Conservation (phyloP, 2,329 filamentous ascomycete genomes). For the Pyrenochaeta sp. region DNA sequence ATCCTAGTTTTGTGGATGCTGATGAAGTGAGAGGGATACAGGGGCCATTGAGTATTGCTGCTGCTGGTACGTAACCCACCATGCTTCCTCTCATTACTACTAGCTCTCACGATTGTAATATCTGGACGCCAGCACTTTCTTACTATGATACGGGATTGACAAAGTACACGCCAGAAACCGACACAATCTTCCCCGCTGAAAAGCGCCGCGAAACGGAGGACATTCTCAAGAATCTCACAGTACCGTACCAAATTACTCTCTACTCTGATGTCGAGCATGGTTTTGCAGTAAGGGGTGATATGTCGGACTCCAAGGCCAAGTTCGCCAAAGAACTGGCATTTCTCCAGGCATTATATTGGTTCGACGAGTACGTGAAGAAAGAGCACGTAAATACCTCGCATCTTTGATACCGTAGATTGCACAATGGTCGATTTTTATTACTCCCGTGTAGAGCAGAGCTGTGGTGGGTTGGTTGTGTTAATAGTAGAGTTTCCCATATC, state of each 20-base stretch:
- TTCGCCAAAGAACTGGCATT: conserved; percentile 86
- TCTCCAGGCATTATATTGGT: conserved; percentile 79
- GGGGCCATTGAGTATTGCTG: conserved; percentile 68
- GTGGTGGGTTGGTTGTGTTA: background rate
- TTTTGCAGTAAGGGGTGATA: conserved; percentile 75
- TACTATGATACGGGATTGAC: too few relatives aligned
- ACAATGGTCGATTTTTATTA: background rate
- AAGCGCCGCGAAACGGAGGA: conserved; percentile 67
- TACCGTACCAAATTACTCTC: conserved; percentile 79
- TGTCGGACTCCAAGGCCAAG: conserved; percentile 63
- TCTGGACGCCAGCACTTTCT: too few relatives aligned
- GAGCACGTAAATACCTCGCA: conserved; percentile 1
- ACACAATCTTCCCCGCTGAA: conserved; percentile 65
- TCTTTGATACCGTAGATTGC: background rate
- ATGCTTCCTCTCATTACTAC: background rate
- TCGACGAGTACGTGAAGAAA: conserved; percentile 67
- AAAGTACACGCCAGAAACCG: conserved; percentile 58
- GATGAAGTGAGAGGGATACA: conserved; percentile 67
- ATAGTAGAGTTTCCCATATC: background rate
- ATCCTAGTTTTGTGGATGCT: conserved; percentile 76
- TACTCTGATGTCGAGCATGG: conserved; percentile 77
- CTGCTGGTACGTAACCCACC: conserved; percentile 59
- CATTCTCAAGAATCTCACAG: conserved; percentile 62
- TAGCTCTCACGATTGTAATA: too few relatives aligned
- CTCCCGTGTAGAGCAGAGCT: background rate